Percentiles rank a stretch among this genome's conserved stretches.
Evolutionary conservation across 345 rosid species (phyloP).

Genomic region (Moringa oleifera): DNA sequence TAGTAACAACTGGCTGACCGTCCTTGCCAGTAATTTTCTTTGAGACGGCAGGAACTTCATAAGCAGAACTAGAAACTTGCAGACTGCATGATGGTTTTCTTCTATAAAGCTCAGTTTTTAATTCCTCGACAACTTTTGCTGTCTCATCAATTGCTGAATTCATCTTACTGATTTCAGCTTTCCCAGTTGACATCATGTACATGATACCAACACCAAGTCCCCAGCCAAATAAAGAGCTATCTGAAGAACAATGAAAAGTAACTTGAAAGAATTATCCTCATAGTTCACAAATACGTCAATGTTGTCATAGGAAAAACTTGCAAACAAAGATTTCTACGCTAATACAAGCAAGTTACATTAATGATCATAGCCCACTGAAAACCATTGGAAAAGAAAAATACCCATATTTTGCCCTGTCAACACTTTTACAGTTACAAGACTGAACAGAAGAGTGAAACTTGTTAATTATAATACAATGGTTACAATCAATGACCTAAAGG

Average conservation of each 20-base stretch:
- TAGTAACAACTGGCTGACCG: conserved; percentile 13
- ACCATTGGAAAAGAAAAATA: not conserved
- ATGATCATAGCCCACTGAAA: not conserved
- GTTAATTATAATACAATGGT: not conserved
- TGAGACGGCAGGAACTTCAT: conserved; percentile 18
- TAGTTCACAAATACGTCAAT: not conserved
- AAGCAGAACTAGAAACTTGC: conserved; percentile 17
- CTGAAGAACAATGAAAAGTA: conserved; percentile 27
- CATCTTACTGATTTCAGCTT: conserved; percentile 56
- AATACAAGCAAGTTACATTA: not conserved
- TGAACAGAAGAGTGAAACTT: too few species aligned
- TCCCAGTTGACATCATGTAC: conserved; percentile 78
- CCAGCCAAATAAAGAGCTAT: conserved; percentile 45
- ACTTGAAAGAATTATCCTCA: not conserved
- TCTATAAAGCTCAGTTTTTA: conserved; percentile 54
- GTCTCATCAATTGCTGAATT: conserved; percentile 66
- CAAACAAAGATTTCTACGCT: not conserved
- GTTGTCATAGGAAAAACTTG: not conserved
- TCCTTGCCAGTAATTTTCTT: conserved; percentile 18
- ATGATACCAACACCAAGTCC: conserved; percentile 72
- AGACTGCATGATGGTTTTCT: conserved; percentile 37
- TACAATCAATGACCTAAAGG: too few species aligned
- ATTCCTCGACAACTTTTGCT: conserved; percentile 55
- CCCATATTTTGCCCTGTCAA: too few species aligned
- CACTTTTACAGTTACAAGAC: not conserved